phyloP scores from a whole-genome alignment of 2,329 filamentous ascomycete species.

The Fusarium pseudocircinatum region DNA sequence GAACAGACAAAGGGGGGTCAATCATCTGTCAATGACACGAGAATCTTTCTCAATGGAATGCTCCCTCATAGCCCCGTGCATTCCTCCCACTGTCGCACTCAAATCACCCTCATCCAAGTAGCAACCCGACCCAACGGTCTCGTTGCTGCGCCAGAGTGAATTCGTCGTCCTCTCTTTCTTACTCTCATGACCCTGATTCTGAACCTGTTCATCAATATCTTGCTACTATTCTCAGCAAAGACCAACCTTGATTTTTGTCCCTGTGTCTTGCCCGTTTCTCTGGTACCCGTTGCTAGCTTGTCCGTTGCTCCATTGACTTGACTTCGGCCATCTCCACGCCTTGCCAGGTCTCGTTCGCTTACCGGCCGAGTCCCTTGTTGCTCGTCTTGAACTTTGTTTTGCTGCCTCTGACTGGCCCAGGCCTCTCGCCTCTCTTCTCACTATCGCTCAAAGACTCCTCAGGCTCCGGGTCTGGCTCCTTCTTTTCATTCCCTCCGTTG shows the following conservation, averaged over 20 bases:
- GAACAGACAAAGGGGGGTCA: conserved; percentile 27
- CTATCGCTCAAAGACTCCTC: conserved; percentile 29
- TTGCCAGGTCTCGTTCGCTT: conserved; percentile 37
- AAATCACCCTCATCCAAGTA: conserved; percentile 27
- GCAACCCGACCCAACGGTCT: conserved; percentile 29
- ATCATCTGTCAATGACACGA: conserved; percentile 25
- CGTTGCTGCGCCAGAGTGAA: conserved; percentile 39
- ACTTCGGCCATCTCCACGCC: conserved; percentile 38
- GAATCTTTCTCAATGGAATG: conserved; percentile 41
- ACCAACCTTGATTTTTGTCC: conserved; percentile 18
- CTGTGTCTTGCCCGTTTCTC: conserved; percentile 41
- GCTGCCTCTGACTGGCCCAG: conserved; percentile 34
- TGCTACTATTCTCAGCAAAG: conserved; percentile 15
- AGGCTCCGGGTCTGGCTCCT: conserved; percentile 9
- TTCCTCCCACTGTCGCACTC: conserved; percentile 40
- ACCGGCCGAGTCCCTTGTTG: conserved; percentile 35
- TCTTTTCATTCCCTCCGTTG: conserved; percentile 31
- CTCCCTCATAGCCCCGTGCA: conserved; percentile 42
- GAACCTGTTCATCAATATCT: not conserved
- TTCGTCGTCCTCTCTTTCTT: conserved; percentile 32
- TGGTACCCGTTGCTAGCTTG: conserved; percentile 32
- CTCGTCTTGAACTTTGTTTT: conserved; percentile 41
- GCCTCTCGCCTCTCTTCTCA: conserved; percentile 34
- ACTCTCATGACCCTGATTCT: conserved; percentile 2
- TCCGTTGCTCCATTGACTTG: conserved; percentile 38